Evolutionary conservation across 371 early-diverging fungal genomes (phyloP).

Genomic region (Dinochytrium kinnereticum): DNA sequence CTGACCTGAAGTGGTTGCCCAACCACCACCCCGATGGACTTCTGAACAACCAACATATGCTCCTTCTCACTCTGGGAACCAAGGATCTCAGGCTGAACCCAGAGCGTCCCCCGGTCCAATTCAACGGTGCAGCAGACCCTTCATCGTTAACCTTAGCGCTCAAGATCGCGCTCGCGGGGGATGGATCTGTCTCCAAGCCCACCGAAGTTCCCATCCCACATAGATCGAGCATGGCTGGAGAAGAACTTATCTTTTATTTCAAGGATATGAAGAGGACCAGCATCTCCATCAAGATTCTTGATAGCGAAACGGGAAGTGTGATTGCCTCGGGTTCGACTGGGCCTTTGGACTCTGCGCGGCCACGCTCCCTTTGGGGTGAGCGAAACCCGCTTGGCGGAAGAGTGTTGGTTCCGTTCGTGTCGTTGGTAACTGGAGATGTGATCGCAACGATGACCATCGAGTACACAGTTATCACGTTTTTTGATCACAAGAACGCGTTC

Average conservation of each 20-base stretch:
- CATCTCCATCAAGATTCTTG: background rate
- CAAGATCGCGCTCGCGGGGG: background rate
- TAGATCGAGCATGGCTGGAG: background rate
- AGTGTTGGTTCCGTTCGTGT: background rate
- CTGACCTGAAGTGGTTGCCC: too few relatives aligned
- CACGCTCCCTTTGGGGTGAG: slow-evolving; percentile 3
- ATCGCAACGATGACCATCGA: slow-evolving; percentile 13
- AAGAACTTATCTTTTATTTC: background rate
- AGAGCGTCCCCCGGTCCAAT: background rate
- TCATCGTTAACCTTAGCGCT: background rate
- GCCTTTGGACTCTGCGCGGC: background rate
- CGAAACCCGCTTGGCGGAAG: slow-evolving; percentile 6
- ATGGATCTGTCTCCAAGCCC: background rate
- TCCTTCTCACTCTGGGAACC: background rate
- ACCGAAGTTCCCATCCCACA: background rate
- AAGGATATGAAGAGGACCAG: background rate
- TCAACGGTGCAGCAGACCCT: too few relatives aligned
- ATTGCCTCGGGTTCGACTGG: background rate
- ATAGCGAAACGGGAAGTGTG: background rate
- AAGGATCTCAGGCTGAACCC: background rate
- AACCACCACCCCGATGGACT: too few relatives aligned
- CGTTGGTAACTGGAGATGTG: background rate
- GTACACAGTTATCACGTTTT: slow-evolving; percentile 7
- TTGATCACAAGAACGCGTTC: slow-evolving; percentile 20
- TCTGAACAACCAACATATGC: background rate